A percentile compares a stretch with the other conserved stretches of the same genome.
phyloP scores from a whole-genome alignment of 805 yeast species.

The Kodamaea hsintzibuensis region DNA sequence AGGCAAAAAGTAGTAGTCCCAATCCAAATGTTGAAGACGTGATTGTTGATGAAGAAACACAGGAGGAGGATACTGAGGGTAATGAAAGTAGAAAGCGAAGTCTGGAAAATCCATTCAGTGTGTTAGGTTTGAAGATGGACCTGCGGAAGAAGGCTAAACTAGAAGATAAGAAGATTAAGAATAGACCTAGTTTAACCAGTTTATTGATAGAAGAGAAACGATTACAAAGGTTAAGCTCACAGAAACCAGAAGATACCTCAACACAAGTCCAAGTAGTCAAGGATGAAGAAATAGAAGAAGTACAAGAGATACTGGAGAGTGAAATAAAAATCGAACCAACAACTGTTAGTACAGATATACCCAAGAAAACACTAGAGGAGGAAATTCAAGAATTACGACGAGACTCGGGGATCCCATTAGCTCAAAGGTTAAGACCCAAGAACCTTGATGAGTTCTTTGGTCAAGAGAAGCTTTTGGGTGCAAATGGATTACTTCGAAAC shows the following conservation, averaged over 20 bases:
- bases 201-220: conserved; percentile 32
- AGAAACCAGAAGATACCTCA: not conserved
- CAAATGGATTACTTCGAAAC: conserved; percentile 36
- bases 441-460: conserved; percentile 41
- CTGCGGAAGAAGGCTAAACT: conserved; percentile 21
- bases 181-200: conserved; percentile 33
- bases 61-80: not conserved
- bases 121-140: conserved; percentile 35
- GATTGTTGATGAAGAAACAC: conserved; percentile 7
- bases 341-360: not conserved
- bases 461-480: conserved; percentile 42
- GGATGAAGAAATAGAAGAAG: conserved; percentile 1
- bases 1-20: not conserved
- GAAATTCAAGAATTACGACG: conserved; percentile 17
- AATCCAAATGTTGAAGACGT: not conserved
- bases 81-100: conserved; percentile 7
- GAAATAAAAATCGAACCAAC: not conserved
- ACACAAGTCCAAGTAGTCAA: not conserved
- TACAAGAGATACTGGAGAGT: not conserved
- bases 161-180: conserved; percentile 21
- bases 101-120: conserved; percentile 30
- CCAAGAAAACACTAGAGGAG: conserved; percentile 5
- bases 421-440: conserved; percentile 42
- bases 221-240: not conserved
- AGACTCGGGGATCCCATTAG: conserved; percentile 33